Conservation (phyloP, 1,284 basidiomycete species). For the Malassezia brasiliensis region DNA sequence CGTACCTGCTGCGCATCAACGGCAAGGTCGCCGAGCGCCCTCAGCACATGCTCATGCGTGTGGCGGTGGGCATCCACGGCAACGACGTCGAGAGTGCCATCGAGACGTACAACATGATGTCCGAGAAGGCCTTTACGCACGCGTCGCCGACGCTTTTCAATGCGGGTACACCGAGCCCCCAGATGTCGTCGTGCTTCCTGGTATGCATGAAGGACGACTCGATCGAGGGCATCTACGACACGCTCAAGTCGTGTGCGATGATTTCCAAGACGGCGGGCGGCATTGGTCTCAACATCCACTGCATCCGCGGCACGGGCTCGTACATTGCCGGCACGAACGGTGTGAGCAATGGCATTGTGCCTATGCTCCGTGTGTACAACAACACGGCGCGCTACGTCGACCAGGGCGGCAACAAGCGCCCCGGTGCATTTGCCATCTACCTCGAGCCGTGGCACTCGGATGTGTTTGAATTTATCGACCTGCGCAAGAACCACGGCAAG, state of each 20-base stretch:
- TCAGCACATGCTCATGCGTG: slow-evolving; percentile 99
- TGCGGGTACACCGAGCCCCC: slow-evolving; percentile 87
- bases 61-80: slow-evolving; percentile 94
- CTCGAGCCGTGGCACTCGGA: slow-evolving; percentile 97
- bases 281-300: slow-evolving; percentile 92
- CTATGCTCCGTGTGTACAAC: slow-evolving; percentile 97
- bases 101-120: slow-evolving; percentile 78
- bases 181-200: slow-evolving; percentile 95
- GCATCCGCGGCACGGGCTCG: slow-evolving; percentile 85
- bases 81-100: slow-evolving; percentile 76
- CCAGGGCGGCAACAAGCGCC: slow-evolving; percentile 98
- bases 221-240: slow-evolving; percentile 98
- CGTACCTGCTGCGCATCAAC: slow-evolving; percentile 87
- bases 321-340: slow-evolving; percentile 89
- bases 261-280: slow-evolving; percentile 99
- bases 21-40: slow-evolving; percentile 93
- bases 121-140: slow-evolving; percentile 77
- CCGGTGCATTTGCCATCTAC: slow-evolving; percentile 96
- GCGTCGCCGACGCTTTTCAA: slow-evolving; percentile 98
- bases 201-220: slow-evolving; percentile 98
- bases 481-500: slow-evolving; percentile 98
- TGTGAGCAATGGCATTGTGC: slow-evolving; percentile 96
- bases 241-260: slow-evolving; percentile 95
- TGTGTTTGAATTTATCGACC: slow-evolving; percentile 92
- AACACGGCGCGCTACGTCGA: slow-evolving; percentile 98